Evolutionary conservation across 2,329 filamentous ascomycete genomes (phyloP), one percentile per base, ranked within the genome.

Genomic region (Ilyonectria sp.): DNA sequence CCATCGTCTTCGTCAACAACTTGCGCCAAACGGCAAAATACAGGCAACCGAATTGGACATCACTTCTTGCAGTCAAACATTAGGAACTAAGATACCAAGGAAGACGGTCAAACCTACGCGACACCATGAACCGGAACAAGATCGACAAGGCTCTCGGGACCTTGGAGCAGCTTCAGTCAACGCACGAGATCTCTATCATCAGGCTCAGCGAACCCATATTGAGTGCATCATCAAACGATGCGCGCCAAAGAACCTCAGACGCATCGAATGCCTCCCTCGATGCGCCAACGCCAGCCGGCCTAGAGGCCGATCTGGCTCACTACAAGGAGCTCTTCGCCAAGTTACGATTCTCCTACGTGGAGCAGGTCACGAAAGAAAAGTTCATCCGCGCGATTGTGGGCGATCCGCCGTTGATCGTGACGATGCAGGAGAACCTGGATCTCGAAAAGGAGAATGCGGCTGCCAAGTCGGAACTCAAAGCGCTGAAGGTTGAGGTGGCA

Each of bases 301-400:
- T 98, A 8, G 91, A 93, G 71, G 93, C 93, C 31, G 95, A 98
- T 80, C 86, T 98, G 31, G 86, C 88, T 33, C 95, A 98, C 81
- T 98, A 98, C 84, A 94, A 93, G 83, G 95, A 98, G 82, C 89
- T 98, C 21, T 99, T 98, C 82, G 92, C 94, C 47, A 98, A 99
- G 83, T 87, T 98, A 44, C 94, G 95, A 74, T 98, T 98, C 85
- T 97, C 93, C 71, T 98, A 98, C 82, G 93, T 98, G 74, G 96
- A 99, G 82, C 96, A 98, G 85, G 94, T 98, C 69, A 98, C 95
- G 50, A 99, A 98, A 82, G 96, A 99, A 80, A 97, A 97, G 77
- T 98, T 98, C 81, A 91, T 99, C 61, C 93, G 94, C 73, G 92
- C 93, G 70, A 97, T 98, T 74, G 94, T 97, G 17, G 94, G 94